Evolutionary conservation across 768 basidiomycete genomes (phyloP).

Genomic region (Amanita rubescens): DNA sequence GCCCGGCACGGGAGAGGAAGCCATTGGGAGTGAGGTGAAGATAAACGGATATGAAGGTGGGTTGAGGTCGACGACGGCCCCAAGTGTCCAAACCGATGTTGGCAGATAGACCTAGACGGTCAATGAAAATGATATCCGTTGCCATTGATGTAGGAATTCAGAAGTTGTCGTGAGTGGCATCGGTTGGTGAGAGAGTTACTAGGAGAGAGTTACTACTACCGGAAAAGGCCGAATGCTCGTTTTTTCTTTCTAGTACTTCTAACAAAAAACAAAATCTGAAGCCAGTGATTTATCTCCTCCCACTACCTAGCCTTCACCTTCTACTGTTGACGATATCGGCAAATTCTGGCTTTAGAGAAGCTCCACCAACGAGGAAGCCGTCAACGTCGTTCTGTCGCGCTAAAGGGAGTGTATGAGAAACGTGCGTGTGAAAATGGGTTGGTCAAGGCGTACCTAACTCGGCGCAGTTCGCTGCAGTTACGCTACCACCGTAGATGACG

Average conservation of each 20-base stretch:
- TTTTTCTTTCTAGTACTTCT: no score
- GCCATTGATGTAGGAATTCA: no score
- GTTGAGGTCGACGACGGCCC: slow-evolving; percentile 40
- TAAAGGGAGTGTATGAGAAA: slow-evolving; percentile 22
- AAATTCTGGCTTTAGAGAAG: slow-evolving; percentile 97
- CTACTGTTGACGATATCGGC: slow-evolving; percentile 77
- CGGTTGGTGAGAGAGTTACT: no score
- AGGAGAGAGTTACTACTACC: no score
- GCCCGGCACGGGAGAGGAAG: slow-evolving; percentile 37
- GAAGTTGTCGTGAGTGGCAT: no score
- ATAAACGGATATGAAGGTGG: slow-evolving; percentile 42
- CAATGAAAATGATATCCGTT: slow-evolving; percentile 39
- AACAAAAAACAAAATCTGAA: no score
- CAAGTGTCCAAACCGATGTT: slow-evolving; percentile 46
- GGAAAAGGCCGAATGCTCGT: no score
- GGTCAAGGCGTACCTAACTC: slow-evolving; percentile 74
- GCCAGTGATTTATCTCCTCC: no score
- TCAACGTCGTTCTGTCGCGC: slow-evolving; percentile 80
- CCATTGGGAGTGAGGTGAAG: slow-evolving; percentile 31
- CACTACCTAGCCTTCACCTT: no score
- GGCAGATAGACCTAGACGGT: slow-evolving; percentile 32
- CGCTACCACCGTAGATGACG: slow-evolving; percentile 95
- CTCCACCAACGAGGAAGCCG: slow-evolving; percentile 97
- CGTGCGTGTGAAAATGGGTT: not conserved
- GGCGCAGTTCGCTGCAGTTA: slow-evolving; percentile 79